phyloP scores from a whole-genome alignment of 2,329 filamentous ascomycete genomes.

The Penicillium vulpinum region DNA sequence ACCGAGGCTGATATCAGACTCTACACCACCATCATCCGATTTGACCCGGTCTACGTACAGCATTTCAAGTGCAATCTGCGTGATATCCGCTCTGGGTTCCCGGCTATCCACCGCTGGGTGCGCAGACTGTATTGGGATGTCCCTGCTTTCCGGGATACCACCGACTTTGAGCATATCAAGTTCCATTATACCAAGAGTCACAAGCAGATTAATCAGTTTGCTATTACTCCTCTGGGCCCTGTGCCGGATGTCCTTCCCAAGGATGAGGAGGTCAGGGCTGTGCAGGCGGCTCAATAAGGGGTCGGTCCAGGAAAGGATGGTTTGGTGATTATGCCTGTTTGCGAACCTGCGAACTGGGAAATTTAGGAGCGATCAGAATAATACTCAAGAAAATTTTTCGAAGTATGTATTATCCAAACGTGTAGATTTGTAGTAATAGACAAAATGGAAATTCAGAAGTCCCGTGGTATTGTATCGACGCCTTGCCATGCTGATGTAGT shows the following conservation, averaged over 20 bases:
- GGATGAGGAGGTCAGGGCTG: slow-evolving; percentile 69
- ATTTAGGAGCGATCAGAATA: background rate
- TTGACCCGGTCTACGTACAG: slow-evolving; percentile 79
- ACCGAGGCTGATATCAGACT: slow-evolving; percentile 83
- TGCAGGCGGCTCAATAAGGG: slow-evolving; percentile 15
- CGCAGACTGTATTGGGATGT: slow-evolving; percentile 80
- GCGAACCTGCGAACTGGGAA: background rate
- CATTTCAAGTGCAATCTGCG: slow-evolving; percentile 80
- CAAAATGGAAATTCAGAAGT: slow-evolving; percentile 19
- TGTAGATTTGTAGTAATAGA: slow-evolving; percentile 14
- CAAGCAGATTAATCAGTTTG: slow-evolving; percentile 62
- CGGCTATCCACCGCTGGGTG: slow-evolving; percentile 77
- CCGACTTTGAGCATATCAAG: slow-evolving; percentile 95
- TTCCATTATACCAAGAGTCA: slow-evolving; percentile 69
- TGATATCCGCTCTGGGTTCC: slow-evolving; percentile 82
- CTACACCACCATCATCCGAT: slow-evolving; percentile 70
- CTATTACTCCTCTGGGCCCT: slow-evolving; percentile 83
- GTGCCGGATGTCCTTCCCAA: slow-evolving; percentile 75
- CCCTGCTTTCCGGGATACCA: slow-evolving; percentile 76
- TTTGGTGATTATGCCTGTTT: background rate
- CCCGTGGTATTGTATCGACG: slow-evolving; percentile 31
- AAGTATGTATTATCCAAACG: background rate
- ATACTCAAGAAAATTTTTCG: background rate
- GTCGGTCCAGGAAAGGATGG: background rate
- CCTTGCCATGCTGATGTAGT: slow-evolving; percentile 35